Evolutionary conservation across 441 rosid species (phyloP).

Genomic region (Omphalea diandra): DNA sequence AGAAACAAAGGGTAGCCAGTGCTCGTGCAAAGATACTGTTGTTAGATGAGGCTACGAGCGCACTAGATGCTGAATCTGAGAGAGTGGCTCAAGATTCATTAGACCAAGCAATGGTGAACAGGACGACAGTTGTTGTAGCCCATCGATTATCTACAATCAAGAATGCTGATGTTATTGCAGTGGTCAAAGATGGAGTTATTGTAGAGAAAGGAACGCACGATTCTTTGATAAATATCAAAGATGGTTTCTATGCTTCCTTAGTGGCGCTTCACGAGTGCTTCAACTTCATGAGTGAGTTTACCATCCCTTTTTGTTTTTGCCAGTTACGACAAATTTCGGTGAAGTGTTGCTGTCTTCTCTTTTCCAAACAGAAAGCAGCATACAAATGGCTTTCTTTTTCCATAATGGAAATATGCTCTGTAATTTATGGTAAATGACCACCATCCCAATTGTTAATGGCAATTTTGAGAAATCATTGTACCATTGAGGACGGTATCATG

Average conservation of each 20-base stretch:
- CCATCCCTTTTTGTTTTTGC: not conserved
- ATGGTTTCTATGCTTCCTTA: slow-evolving; percentile 61
- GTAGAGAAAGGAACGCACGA: slow-evolving; percentile 72
- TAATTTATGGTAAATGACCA: too few relatives aligned
- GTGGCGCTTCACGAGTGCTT: slow-evolving; percentile 49
- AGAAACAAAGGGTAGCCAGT: too few relatives aligned
- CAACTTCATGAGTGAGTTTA: slow-evolving; percentile 17
- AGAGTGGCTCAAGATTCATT: too few relatives aligned
- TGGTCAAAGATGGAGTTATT: slow-evolving; percentile 58
- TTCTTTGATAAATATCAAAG: slow-evolving; percentile 38
- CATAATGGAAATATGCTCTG: too few relatives aligned
- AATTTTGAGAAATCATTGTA: not conserved
- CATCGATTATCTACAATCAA: too few relatives aligned
- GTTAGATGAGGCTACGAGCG: slow-evolving; percentile 71
- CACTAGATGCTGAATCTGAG: too few relatives aligned
- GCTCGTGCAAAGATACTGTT: slow-evolving; percentile 65
- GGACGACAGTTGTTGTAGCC: slow-evolving; percentile 64
- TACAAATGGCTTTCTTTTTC: not conserved
- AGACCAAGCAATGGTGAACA: slow-evolving; percentile 50
- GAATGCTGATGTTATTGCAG: slow-evolving; percentile 56
- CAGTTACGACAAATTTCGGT: not conserved
- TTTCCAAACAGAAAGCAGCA: not conserved
- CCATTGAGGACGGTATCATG: too few relatives aligned
- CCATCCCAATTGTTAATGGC: not conserved
- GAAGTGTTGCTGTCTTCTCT: not conserved